phyloP scores from a whole-genome alignment of 148 eudicot genomes.

The Rhododendron mucronatum region DNA sequence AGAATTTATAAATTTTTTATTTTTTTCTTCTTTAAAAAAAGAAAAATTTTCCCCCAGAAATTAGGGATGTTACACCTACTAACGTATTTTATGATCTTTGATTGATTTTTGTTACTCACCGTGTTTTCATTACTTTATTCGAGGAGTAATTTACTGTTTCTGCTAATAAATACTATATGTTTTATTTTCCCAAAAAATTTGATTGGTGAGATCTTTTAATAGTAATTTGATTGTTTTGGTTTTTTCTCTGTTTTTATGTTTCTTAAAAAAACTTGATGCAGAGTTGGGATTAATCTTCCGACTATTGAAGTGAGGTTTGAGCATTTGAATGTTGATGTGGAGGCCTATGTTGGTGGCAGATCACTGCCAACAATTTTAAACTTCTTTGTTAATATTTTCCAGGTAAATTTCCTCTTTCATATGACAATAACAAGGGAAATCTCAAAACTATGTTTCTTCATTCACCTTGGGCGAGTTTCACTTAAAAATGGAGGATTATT shows the following conservation, averaged over 20 bases:
- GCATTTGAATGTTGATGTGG: slow-evolving; percentile 67
- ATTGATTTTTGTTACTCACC: too few relatives aligned
- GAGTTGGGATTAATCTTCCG: slow-evolving; percentile 80
- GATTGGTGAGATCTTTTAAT: neutral
- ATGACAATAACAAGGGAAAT: neutral
- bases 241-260: neutral
- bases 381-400: slow-evolving; percentile 54
- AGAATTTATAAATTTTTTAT: too few relatives aligned
- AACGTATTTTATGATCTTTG: too few relatives aligned
- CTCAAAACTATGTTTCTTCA: neutral
- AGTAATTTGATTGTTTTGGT: neutral
- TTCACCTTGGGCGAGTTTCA: neutral
- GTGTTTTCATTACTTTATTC: too few relatives aligned
- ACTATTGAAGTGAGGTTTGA: slow-evolving; percentile 86
- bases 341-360: slow-evolving; percentile 66
- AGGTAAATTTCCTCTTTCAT: slow-evolving; percentile 33
- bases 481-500: too few relatives aligned
- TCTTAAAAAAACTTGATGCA: slow-evolving; percentile 13
- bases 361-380: slow-evolving; percentile 77
- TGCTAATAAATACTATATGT: too few relatives aligned
- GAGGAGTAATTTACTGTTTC: too few relatives aligned
- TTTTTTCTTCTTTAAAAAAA: too few relatives aligned
- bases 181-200: too few relatives aligned
- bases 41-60: too few relatives aligned
- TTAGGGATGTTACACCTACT: too few relatives aligned